Conservation (phyloP, 768 basidiomycete species). For the Leccinum aurantiacum region DNA sequence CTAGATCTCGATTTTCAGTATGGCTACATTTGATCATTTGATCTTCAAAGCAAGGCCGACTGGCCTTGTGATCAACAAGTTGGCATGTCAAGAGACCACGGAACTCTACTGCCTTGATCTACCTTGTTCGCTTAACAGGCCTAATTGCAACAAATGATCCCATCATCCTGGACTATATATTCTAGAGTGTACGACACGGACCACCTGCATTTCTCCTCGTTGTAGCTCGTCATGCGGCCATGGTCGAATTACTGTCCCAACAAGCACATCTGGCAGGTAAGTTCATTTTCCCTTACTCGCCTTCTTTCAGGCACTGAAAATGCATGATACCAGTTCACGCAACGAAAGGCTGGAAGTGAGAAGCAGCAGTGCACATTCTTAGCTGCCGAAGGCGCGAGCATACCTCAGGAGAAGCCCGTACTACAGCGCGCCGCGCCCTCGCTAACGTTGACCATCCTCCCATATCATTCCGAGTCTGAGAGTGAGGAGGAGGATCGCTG, state of each 20-base stretch:
- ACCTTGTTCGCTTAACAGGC: background rate
- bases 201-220: background rate
- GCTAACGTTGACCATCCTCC: conserved; percentile 5
- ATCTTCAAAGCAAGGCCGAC: background rate
- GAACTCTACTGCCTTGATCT: background rate
- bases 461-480: background rate
- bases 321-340: background rate
- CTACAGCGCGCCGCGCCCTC: conserved; percentile 3
- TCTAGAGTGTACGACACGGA: background rate
- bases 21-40: background rate
- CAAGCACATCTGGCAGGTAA: conserved; percentile 7
- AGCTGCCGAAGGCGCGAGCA: conserved; percentile 18
- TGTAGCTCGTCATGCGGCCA: conserved; percentile 5
- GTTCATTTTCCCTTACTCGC: background rate
- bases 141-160: background rate
- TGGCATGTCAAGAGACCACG: background rate
- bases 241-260: background rate
- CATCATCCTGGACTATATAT: conserved; percentile 1
- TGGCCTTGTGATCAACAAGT: background rate
- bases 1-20: background rate
- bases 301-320: background rate
- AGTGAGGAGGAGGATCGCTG: background rate
- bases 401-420: conserved; percentile 14
- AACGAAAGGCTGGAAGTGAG: background rate
- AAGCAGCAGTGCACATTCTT: conserved; percentile 17